Percentiles rank a stretch among this genome's conserved stretches.
Conservation (phyloP, 768 basidiomycete species). For the Rhodotorula diobovata region DNA sequence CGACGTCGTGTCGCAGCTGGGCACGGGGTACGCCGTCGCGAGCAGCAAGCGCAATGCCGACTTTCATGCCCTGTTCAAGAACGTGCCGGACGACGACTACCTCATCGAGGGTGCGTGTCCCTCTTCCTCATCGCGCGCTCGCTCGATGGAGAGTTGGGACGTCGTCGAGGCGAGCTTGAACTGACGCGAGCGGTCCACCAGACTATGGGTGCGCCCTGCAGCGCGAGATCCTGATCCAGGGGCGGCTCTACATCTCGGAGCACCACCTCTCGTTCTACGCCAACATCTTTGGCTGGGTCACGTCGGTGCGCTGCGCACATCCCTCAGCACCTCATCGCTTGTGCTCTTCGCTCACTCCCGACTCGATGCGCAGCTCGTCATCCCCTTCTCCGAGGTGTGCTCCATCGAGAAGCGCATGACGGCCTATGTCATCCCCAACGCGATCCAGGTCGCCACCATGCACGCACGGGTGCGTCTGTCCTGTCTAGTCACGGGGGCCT, state of each 20-base stretch:
- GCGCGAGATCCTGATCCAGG: slow-evolving; percentile 93
- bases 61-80: slow-evolving; percentile 88
- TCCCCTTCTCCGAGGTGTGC: slow-evolving; percentile 81
- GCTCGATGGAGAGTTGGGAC: too few species aligned
- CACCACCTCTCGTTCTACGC: slow-evolving; percentile 99
- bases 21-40: slow-evolving; percentile 78
- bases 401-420: slow-evolving; percentile 94
- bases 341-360: slow-evolving; percentile 4
- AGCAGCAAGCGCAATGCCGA: slow-evolving; percentile 90
- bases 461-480: slow-evolving; percentile 50
- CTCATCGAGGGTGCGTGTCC: slow-evolving; percentile 79
- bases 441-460: slow-evolving; percentile 79
- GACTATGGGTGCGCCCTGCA: slow-evolving; percentile 98
- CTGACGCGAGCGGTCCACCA: slow-evolving; percentile 45
- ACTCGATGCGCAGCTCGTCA: slow-evolving; percentile 58
- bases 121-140: too few species aligned
- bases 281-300: slow-evolving; percentile 98
- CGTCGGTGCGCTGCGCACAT: slow-evolving; percentile 62
- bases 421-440: slow-evolving; percentile 93
- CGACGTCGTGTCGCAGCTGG: slow-evolving; percentile 42
- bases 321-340: neutral
- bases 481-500: neutral
- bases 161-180: neutral
- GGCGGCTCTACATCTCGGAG: slow-evolving; percentile 91
- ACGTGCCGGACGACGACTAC: slow-evolving; percentile 89